Evolutionary conservation across 139 green algal genomes (phyloP).

Genomic region (Pycnococcus provasolii): DNA sequence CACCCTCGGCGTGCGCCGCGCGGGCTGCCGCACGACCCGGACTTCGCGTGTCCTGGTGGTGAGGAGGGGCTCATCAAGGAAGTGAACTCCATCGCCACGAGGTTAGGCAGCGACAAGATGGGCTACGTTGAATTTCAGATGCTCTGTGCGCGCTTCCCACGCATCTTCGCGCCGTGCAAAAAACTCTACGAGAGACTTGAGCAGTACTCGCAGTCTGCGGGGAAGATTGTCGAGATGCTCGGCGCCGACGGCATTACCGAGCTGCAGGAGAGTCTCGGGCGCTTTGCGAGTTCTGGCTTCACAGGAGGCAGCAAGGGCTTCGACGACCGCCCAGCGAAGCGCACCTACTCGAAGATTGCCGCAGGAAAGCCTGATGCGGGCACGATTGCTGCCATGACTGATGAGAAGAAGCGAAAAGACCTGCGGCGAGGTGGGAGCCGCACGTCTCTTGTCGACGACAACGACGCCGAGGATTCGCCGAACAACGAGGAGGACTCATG

Average conservation of each 20-base stretch:
- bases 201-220: neutral
- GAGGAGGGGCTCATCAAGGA: neutral
- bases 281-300: neutral
- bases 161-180: neutral
- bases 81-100: constrained; percentile 1
- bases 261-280: neutral
- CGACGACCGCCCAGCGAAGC: neutral
- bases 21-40: neutral
- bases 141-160: neutral
- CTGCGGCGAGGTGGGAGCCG: neutral
- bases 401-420: neutral
- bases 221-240: neutral
- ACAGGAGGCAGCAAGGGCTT: neutral
- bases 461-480: neutral
- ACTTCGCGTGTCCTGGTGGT: neutral
- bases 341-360: neutral
- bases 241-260: neutral
- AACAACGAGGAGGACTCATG: constrained; percentile 1
- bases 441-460: neutral
- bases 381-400: neutral
- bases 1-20: neutral
- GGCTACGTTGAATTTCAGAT: constrained; percentile 11
- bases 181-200: constrained; percentile 1
- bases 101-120: neutral
- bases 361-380: neutral